Evolutionary conservation across 2,329 filamentous ascomycete species (phyloP).

Genomic region (Teratosphaeria gauchensis): DNA sequence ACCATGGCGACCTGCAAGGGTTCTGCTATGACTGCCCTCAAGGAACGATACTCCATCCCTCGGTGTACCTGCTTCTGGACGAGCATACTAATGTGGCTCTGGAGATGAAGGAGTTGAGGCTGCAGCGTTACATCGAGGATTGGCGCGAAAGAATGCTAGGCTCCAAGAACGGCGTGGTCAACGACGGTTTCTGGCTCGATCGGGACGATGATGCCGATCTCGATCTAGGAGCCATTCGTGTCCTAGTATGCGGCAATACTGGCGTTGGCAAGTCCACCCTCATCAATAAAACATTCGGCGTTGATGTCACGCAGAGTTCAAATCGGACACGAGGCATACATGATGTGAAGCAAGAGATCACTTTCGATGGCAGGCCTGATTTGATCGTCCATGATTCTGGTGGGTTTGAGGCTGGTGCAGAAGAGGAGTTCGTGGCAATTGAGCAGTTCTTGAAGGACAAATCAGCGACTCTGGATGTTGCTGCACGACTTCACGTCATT

Average conservation of each 20-base stretch:
- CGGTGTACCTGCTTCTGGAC: slow-evolving; percentile 25
- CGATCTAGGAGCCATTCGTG: slow-evolving; percentile 19
- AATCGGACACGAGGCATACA: slow-evolving; percentile 22
- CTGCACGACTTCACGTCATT: slow-evolving; percentile 24
- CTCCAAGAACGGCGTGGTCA: slow-evolving; percentile 9
- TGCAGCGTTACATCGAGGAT: slow-evolving; percentile 17
- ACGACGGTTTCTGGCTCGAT: slow-evolving; percentile 20
- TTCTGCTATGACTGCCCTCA: slow-evolving; percentile 19
- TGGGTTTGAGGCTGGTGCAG: slow-evolving; percentile 27
- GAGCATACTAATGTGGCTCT: slow-evolving; percentile 16
- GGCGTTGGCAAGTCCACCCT: slow-evolving; percentile 25
- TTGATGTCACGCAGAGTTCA: slow-evolving; percentile 21
- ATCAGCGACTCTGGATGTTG: slow-evolving; percentile 20
- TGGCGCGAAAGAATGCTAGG: slow-evolving; percentile 18
- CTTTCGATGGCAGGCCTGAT: slow-evolving; percentile 24
- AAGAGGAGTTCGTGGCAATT: slow-evolving; percentile 19
- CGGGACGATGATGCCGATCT: slow-evolving; percentile 6
- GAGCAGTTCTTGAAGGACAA: slow-evolving; percentile 25
- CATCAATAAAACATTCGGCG: slow-evolving; percentile 26
- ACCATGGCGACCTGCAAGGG: slow-evolving; percentile 8
- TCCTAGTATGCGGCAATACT: slow-evolving; percentile 27
- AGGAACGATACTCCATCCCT: slow-evolving; percentile 27
- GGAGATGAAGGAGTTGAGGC: slow-evolving; percentile 18
- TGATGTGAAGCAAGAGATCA: slow-evolving; percentile 25
- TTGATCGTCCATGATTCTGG: slow-evolving; percentile 28